phyloP scores from a whole-genome alignment of 2,329 filamentous ascomycete species.

The Esteya vermicola region DNA sequence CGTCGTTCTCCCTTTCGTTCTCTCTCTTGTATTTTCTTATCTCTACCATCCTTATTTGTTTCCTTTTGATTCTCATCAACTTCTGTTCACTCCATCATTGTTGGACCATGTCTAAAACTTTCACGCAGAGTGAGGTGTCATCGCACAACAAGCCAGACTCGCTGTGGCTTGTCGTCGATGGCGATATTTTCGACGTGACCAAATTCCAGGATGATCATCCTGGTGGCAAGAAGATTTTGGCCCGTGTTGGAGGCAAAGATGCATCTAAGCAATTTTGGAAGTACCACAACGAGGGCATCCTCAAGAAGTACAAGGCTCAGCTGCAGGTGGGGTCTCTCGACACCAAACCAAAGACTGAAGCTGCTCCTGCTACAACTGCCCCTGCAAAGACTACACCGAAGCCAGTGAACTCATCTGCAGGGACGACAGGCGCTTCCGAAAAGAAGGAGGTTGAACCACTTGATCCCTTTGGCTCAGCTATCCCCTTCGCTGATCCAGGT shows the following conservation, averaged over 20 bases:
- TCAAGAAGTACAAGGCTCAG: slow-evolving; percentile 72
- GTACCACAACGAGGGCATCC: slow-evolving; percentile 70
- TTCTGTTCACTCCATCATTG: not conserved
- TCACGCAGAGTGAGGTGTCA: slow-evolving; percentile 72
- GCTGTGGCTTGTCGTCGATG: slow-evolving; percentile 82
- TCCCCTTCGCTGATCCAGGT: slow-evolving; percentile 81
- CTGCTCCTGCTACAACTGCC: slow-evolving; percentile 39
- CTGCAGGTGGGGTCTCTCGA: slow-evolving; percentile 80
- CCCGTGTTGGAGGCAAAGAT: slow-evolving; percentile 49
- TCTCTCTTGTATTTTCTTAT: not conserved
- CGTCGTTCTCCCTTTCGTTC: not conserved
- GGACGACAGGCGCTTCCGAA: slow-evolving; percentile 16
- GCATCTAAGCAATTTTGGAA: slow-evolving; percentile 57
- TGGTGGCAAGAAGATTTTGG: slow-evolving; percentile 54
- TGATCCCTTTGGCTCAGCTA: slow-evolving; percentile 71
- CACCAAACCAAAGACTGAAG: slow-evolving; percentile 58
- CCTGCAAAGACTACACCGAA: slow-evolving; percentile 20
- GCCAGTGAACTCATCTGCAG: too few species aligned
- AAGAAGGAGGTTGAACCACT: slow-evolving; percentile 43
- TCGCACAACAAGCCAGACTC: slow-evolving; percentile 79
- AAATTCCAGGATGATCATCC: slow-evolving; percentile 78
- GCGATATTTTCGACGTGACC: slow-evolving; percentile 91
- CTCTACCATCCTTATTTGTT: not conserved
- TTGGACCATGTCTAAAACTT: slow-evolving; percentile 68
- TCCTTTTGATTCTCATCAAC: slow-evolving; percentile 1